Conservation (phyloP, 108 stramenopile genomes). For the Cyclotella distinguenda region DNA sequence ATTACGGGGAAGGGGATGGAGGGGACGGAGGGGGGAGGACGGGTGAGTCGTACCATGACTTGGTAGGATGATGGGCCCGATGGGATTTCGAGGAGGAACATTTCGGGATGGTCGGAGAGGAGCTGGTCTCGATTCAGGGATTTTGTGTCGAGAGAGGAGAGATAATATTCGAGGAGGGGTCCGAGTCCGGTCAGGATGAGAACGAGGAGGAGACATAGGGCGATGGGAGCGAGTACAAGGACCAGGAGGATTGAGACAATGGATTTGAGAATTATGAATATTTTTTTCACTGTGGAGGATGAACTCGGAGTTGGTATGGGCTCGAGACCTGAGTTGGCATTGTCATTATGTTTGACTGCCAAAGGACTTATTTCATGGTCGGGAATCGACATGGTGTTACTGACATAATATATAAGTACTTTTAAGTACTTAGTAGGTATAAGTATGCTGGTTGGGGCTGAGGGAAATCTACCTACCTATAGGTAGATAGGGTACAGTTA, state of each 20-base stretch:
- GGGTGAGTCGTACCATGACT: slow-evolving; percentile 16
- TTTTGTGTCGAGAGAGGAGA: slow-evolving; percentile 8
- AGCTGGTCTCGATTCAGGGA: neutral
- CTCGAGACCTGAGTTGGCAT: too few species aligned
- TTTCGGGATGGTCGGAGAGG: slow-evolving; percentile 15
- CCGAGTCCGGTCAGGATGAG: slow-evolving; percentile 9
- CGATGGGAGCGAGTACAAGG: neutral
- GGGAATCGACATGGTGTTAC: too few species aligned
- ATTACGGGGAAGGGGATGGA: slow-evolving; percentile 1
- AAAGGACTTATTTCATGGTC: too few species aligned
- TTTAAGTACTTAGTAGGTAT: too few species aligned
- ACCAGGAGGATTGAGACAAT: neutral
- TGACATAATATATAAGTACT: too few species aligned
- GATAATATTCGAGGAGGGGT: slow-evolving; percentile 6
- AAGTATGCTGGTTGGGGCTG: too few species aligned
- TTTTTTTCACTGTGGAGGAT: too few species aligned
- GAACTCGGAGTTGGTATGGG: too few species aligned
- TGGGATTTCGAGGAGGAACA: slow-evolving; percentile 19
- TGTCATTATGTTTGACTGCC: too few species aligned
- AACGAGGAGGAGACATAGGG: neutral
- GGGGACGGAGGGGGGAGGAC: neutral
- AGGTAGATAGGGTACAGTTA: too few species aligned
- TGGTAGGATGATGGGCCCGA: slow-evolving; percentile 7
- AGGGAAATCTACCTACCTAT: too few species aligned
- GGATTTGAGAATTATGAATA: neutral